Conservation (phyloP, 2,329 filamentous ascomycete species). For the Orbilia brochopaga region DNA sequence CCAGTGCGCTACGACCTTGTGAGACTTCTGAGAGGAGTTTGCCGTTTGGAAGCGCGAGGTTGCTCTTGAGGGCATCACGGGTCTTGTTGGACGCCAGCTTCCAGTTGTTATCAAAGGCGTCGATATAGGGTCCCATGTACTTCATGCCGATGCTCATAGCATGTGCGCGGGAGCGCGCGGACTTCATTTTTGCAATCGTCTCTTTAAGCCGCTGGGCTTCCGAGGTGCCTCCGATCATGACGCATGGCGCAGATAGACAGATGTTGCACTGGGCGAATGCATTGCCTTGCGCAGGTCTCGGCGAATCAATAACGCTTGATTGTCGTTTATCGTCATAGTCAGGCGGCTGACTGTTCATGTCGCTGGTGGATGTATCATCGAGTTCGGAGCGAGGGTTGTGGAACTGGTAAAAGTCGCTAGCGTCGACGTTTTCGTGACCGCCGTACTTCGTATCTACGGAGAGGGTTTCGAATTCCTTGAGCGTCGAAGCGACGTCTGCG, state of each 20-base stretch:
- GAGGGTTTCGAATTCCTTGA: slow-evolving; percentile 13
- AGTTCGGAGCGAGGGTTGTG: background rate
- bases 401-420: slow-evolving; percentile 36
- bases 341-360: background rate
- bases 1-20: slow-evolving; percentile 10
- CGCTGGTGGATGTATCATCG: background rate
- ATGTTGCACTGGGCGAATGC: slow-evolving; percentile 7
- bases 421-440: slow-evolving; percentile 39
- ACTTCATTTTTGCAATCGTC: slow-evolving; percentile 19
- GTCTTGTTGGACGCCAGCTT: slow-evolving; percentile 14
- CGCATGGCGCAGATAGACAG: slow-evolving; percentile 19
- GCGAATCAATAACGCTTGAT: background rate
- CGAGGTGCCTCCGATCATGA: slow-evolving; percentile 38
- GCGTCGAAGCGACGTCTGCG: background rate
- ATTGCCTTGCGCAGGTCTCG: background rate
- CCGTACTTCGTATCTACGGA: slow-evolving; percentile 7
- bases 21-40: slow-evolving; percentile 21
- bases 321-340: background rate
- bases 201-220: slow-evolving; percentile 32
- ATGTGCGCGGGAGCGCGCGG: slow-evolving; percentile 31
- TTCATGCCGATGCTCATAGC: slow-evolving; percentile 20
- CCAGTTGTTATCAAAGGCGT: slow-evolving; percentile 32
- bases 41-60: slow-evolving; percentile 23
- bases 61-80: slow-evolving; percentile 14
- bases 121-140: slow-evolving; percentile 38